Conservation (phyloP, 805 yeast species). For the Monosporozyma siamensis region DNA sequence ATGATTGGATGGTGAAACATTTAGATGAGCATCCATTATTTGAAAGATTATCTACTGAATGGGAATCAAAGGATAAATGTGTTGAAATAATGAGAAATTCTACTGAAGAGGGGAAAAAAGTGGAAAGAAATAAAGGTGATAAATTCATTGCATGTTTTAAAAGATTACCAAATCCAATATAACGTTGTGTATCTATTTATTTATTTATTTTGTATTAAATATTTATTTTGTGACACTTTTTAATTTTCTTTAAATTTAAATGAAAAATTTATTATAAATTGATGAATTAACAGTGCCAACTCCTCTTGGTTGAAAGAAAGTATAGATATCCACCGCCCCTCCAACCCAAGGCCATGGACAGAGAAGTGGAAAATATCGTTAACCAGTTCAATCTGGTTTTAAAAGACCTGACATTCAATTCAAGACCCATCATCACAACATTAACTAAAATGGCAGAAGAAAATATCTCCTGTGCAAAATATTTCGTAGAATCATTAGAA, state of each 20-base stretch:
- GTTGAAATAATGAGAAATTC: slow-evolving; percentile 80
- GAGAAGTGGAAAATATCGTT: slow-evolving; percentile 29
- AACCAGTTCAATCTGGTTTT: slow-evolving; percentile 65
- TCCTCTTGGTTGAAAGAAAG: too few relatives aligned
- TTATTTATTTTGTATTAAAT: not conserved
- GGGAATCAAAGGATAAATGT: slow-evolving; percentile 75
- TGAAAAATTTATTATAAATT: not conserved
- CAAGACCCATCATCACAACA: slow-evolving; percentile 80
- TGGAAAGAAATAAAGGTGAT: slow-evolving; percentile 76
- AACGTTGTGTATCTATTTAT: not conserved
- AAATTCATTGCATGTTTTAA: slow-evolving; percentile 84
- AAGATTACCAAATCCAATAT: slow-evolving; percentile 54
- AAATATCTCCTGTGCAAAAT: slow-evolving; percentile 65
- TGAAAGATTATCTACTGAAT: slow-evolving; percentile 65
- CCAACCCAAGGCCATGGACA: slow-evolving; percentile 10
- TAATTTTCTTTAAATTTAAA: not conserved
- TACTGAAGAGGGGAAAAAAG: slow-evolving; percentile 98
- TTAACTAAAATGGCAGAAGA: slow-evolving; percentile 83
- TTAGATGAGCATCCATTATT: slow-evolving; percentile 85
- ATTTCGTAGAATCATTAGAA: slow-evolving; percentile 67
- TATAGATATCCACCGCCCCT: too few relatives aligned
- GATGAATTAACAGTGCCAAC: not conserved
- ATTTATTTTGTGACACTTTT: not conserved
- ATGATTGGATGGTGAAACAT: slow-evolving; percentile 93
- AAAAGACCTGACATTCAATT: slow-evolving; percentile 73